These are phyloP conservation scores for Volvariella surrecta DNA, from an alignment of 1,284 basidiomycete genomes.

Conservation along the genomic window DNA sequence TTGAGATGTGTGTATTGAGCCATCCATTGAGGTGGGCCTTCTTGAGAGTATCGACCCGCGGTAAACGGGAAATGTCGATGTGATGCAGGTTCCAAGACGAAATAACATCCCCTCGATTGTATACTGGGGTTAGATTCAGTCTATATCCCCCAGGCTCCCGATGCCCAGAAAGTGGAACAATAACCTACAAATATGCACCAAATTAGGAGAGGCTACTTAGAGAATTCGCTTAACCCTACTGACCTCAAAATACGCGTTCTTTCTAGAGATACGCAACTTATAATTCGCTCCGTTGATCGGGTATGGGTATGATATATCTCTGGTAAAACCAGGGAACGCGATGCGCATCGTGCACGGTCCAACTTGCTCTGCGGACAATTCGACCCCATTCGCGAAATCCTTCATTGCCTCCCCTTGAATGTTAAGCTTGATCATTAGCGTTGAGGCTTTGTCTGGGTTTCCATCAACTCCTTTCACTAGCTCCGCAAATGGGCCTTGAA, in stretches of 20 bases:
- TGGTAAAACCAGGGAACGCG: constrained; percentile 15
- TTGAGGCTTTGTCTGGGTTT: not conserved
- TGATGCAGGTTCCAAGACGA: constrained; percentile 22
- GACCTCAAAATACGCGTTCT: constrained; percentile 24
- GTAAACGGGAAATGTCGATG: constrained; percentile 16
- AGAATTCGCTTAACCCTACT: constrained; percentile 10
- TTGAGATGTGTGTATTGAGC: constrained; percentile 18
- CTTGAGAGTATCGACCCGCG: constrained; percentile 12
- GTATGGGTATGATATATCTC: constrained; percentile 24
- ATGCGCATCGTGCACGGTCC: constrained; percentile 25
- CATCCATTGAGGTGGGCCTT: constrained; percentile 11
- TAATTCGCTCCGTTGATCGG: constrained; percentile 21
- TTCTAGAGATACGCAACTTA: constrained; percentile 20
- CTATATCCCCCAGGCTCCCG: constrained; percentile 17
- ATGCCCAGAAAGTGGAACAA: not conserved
- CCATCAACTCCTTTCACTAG: not conserved
- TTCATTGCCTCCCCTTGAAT: constrained; percentile 7
- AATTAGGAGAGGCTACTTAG: not conserved
- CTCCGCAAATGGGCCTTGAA: not conserved
- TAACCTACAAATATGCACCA: constrained; percentile 16
- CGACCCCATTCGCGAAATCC: constrained; percentile 9
- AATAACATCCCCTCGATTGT: constrained; percentile 6
- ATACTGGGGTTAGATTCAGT: constrained; percentile 17
- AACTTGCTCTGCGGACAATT: constrained; percentile 17
- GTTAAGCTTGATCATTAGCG: constrained; percentile 1